Evolutionary conservation across 2,329 filamentous ascomycete species (phyloP).

Genomic region (Calonectria pseudoreteaudii): DNA sequence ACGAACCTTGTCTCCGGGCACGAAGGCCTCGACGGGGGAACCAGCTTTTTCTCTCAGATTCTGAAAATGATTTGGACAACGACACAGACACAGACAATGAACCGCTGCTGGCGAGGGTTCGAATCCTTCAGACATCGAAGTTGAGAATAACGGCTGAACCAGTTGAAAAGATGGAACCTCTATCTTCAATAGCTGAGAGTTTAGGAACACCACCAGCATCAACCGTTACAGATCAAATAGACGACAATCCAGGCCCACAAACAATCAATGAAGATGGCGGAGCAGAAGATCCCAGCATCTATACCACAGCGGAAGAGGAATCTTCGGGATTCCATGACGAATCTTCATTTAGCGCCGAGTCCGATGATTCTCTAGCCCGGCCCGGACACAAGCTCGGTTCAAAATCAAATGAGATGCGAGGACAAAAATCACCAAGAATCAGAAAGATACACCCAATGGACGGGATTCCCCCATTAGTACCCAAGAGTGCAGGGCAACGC

Average conservation of each 20-base stretch:
- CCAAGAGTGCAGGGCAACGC: not conserved
- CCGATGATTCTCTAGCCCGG: conserved; percentile 28
- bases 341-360: conserved; percentile 30
- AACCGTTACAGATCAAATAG: conserved; percentile 24
- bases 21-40: conserved; percentile 25
- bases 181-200: not conserved
- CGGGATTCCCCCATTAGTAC: conserved; percentile 18
- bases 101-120: conserved; percentile 35
- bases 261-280: conserved; percentile 13
- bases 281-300: conserved; percentile 40
- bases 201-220: conserved; percentile 22
- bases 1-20: conserved; percentile 17
- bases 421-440: not conserved
- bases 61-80: conserved; percentile 30
- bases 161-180: not conserved
- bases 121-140: conserved; percentile 30
- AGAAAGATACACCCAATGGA: conserved; percentile 1
- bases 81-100: conserved; percentile 27
- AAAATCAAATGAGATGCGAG: not conserved
- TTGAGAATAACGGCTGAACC: not conserved
- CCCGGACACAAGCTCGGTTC: conserved; percentile 1
- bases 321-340: conserved; percentile 28
- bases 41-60: conserved; percentile 30
- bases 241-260: conserved; percentile 23
- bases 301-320: conserved; percentile 40